These are phyloP conservation scores for Auricularia heimuer DNA, from an alignment of 768 basidiomycete genomes.

Conservation along the genomic window DNA sequence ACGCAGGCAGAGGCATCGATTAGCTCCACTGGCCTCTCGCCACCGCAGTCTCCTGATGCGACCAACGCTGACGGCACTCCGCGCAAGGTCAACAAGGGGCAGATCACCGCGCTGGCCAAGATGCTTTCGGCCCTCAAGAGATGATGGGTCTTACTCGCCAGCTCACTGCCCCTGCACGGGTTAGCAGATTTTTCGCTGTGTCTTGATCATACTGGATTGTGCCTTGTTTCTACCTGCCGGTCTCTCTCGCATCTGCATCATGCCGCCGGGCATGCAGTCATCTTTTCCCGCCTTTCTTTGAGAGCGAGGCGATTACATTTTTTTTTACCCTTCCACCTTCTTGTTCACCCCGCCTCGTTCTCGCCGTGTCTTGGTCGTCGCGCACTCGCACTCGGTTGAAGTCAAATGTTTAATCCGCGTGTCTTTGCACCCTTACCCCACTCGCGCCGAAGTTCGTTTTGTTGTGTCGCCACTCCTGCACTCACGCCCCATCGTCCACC, in stretches of 20 bases:
- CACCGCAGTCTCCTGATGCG: neutral
- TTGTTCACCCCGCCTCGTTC: neutral
- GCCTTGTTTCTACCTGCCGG: neutral
- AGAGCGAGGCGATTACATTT: neutral
- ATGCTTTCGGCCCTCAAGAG: slow-evolving; percentile 64
- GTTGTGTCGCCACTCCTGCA: too few relatives aligned
- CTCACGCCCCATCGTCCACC: too few relatives aligned
- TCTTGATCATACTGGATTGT: neutral
- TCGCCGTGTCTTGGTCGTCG: neutral
- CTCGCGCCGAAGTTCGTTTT: too few relatives aligned
- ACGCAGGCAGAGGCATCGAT: slow-evolving; percentile 51
- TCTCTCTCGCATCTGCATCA: neutral
- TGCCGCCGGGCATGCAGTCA: neutral
- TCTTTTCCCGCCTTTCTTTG: neutral
- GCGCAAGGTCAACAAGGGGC: slow-evolving; percentile 79
- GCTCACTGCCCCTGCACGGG: neutral
- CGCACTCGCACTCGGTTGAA: neutral
- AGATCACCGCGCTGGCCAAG: slow-evolving; percentile 85
- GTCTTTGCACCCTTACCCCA: neutral
- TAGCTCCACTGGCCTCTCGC: slow-evolving; percentile 58
- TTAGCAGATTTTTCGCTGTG: neutral
- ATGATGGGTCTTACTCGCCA: slow-evolving; percentile 1
- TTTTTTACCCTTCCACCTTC: neutral
- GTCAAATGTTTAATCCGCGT: neutral
- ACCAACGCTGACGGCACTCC: slow-evolving; percentile 34